Percentiles rank a stretch among this genome's conserved stretches.
phyloP scores from a whole-genome alignment of 176 grass and related monocot genomes.

The Cenchrus purpureus region DNA sequence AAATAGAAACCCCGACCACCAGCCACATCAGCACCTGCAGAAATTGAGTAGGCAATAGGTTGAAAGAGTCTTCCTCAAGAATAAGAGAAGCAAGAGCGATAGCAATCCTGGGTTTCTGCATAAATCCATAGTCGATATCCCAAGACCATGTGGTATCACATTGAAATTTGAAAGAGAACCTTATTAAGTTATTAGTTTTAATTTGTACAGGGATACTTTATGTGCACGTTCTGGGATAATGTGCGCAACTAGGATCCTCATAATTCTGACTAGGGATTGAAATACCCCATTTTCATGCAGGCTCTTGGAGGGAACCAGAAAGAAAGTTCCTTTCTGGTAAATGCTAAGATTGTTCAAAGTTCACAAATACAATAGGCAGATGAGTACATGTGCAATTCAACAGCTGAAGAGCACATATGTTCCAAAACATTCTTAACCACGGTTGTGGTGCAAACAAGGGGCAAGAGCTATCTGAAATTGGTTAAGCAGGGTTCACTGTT shows the following conservation, averaged over 20 bases:
- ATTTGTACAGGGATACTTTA: background rate
- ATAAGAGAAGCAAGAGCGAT: background rate
- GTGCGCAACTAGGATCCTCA: too few species aligned
- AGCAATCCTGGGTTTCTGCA: background rate
- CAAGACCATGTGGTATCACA: too few species aligned
- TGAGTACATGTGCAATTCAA: background rate
- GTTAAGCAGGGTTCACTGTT: background rate
- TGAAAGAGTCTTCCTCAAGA: background rate
- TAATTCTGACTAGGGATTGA: too few species aligned
- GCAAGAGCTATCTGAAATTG: background rate
- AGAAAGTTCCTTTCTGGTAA: background rate
- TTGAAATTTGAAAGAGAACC: too few species aligned
- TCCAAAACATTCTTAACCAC: background rate
- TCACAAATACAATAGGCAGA: background rate
- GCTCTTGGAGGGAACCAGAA: background rate
- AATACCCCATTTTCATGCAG: background rate
- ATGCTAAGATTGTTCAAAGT: background rate
- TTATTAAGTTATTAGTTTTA: background rate
- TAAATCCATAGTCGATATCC: background rate
- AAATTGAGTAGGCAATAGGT: conserved; percentile 23
- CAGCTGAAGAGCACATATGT: background rate
- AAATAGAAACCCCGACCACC: conserved; percentile 92
- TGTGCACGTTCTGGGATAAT: too few species aligned
- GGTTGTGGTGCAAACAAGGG: background rate
- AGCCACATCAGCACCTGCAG: conserved; percentile 83